Base-by-base conservation (phyloP, 2,329 filamentous ascomycete genomes). In the Colletotrichum sp. region DNA sequence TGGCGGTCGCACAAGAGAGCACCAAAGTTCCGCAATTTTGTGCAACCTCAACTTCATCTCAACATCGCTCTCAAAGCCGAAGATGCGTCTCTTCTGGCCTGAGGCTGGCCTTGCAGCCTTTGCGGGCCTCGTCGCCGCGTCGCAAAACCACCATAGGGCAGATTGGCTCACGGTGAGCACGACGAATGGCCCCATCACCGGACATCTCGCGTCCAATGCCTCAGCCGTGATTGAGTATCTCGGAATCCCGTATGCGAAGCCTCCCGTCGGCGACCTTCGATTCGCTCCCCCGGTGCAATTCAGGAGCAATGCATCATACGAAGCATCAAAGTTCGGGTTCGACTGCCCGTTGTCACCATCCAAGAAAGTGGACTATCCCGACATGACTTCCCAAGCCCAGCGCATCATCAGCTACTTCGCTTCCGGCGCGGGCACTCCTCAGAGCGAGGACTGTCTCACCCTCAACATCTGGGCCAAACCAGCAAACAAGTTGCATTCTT, bases 381-480 rank as follows among this genome's bases (percentile, higher is more conserved):
- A 76, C 16, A 80, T 83, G 64, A 83, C 81, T 6, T 77, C 81
- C 7, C 82, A 83, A 72, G 81, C 82, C 0, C 82, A 80, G 75
- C 77, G 72, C 4, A 78, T 81, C 48, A 70, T 82, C 21, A 36
- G 59, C 8, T 76, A 70, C 26, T 75, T 75, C 32, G 73, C 73
- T 7, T 75, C 73, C 3, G 39, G 28, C 2, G 69, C 73, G 0
- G 79, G 79, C 9, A 80, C 80, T 15, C 72, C 79, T 5, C 75
- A 81, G 61, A 80, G 80, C 67, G 84, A 86, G 69, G 85, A 86
- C 71, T 87, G 85, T 34, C 75, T 87, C 12, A 82, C 81, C 0
- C 75, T 87, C 9, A 86, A 87, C 78, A 76, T 86, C 60, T 85
- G 85, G 84, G 79, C 84, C 10, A 82, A 80, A 32, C 78, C 82